Percentiles rank a stretch among this genome's conserved stretches.
phyloP scores from a whole-genome alignment of 345 rosid genomes.

The Conringia planisiliqua region DNA sequence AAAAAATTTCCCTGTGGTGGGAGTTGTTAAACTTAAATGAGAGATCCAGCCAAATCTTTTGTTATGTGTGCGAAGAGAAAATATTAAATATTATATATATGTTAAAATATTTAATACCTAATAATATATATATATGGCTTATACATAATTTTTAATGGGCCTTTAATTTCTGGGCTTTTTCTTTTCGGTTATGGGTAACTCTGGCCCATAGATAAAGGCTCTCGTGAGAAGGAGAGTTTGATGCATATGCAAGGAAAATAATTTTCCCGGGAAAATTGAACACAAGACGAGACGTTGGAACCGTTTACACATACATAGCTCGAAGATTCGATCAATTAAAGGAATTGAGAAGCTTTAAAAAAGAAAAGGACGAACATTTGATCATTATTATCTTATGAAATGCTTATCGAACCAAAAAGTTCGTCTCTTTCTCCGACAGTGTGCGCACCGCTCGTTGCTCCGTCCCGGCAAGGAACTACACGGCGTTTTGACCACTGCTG shows the following conservation, averaged over 20 bases:
- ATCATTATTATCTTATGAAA: conserved; percentile 23
- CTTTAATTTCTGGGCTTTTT: too few species aligned
- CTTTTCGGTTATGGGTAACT: too few species aligned
- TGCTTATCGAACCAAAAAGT: conserved; percentile 33
- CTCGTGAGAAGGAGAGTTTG: not conserved
- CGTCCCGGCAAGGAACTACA: conserved; percentile 49
- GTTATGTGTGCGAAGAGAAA: too few species aligned
- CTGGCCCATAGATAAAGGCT: not conserved
- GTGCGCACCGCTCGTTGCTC: conserved; percentile 47
- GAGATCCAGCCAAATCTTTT: too few species aligned
- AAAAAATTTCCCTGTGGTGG: too few species aligned
- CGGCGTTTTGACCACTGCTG: conserved; percentile 54
- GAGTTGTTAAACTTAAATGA: too few species aligned
- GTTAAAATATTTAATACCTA: too few species aligned
- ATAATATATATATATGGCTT: too few species aligned
- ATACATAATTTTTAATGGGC: too few species aligned
- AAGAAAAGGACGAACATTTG: not conserved
- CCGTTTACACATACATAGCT: not conserved
- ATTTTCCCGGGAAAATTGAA: not conserved
- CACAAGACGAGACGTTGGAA: not conserved
- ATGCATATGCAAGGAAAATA: not conserved
- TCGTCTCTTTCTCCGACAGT: conserved; percentile 57
- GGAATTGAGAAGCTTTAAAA: not conserved
- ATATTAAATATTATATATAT: too few species aligned
- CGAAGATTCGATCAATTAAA: not conserved